Percentiles rank a stretch among this genome's conserved stretches.
These are phyloP conservation scores for Aspergillus biplanus DNA, from an alignment of 495 filamentous ascomycete species.

Conservation along the genomic window DNA sequence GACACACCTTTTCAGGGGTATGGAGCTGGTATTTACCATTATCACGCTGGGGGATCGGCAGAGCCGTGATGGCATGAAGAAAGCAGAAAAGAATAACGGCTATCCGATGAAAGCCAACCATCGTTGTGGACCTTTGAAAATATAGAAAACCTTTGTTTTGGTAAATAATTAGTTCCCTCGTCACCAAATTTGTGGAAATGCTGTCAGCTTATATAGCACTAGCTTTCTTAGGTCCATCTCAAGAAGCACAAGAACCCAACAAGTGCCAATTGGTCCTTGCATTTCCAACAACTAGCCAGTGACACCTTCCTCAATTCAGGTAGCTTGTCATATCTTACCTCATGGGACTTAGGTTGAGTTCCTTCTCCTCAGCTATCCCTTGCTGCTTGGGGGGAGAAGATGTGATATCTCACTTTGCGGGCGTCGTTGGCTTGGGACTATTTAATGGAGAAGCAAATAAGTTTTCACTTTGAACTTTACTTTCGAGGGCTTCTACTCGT, in stretches of 20 bases:
- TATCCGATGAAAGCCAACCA: background rate
- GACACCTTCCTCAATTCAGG: background rate
- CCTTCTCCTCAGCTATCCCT: background rate
- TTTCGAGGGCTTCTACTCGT: background rate
- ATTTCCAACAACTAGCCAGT: background rate
- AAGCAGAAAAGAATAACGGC: background rate
- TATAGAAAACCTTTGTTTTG: too few relatives aligned
- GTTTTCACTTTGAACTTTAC: background rate
- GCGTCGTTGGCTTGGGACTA: background rate
- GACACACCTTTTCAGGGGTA: background rate
- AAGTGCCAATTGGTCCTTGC: slow-evolving; percentile 2
- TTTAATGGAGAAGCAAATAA: background rate
- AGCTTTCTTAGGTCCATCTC: background rate
- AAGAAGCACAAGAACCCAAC: slow-evolving; percentile 1
- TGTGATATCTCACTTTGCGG: background rate
- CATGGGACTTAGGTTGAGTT: background rate
- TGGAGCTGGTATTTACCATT: background rate
- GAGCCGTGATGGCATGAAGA: background rate
- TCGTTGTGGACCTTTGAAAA: background rate
- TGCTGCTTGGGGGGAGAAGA: background rate
- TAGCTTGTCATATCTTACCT: background rate
- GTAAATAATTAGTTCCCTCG: too few relatives aligned
- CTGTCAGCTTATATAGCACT: background rate
- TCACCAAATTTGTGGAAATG: background rate
- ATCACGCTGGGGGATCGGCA: slow-evolving; percentile 1